These are phyloP conservation scores for Solanum boliviense DNA, from an alignment of 257 asterid species.

Conservation along the genomic window DNA sequence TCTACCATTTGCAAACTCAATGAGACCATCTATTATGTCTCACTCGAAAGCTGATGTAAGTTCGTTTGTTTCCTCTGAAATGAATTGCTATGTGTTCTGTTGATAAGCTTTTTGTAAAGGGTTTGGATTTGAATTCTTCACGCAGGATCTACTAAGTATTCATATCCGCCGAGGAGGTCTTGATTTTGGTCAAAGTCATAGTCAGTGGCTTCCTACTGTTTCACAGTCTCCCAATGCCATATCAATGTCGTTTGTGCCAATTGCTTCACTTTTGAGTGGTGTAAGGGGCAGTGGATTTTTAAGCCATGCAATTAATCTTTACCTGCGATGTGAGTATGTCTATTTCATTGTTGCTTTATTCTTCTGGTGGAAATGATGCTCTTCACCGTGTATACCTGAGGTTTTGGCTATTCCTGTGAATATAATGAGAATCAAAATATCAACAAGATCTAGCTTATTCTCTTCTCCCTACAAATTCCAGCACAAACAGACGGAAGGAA, in stretches of 20 bases:
- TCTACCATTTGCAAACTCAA: slow-evolving; percentile 46
- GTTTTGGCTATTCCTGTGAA: not conserved
- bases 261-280: slow-evolving; percentile 74
- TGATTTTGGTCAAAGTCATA: slow-evolving; percentile 72
- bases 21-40: slow-evolving; percentile 52
- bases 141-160: slow-evolving; percentile 72
- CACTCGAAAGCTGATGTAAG: slow-evolving; percentile 69
- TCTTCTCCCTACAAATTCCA: not conserved
- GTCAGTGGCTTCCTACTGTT: slow-evolving; percentile 85
- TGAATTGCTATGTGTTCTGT: not conserved
- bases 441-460: not conserved
- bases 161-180: slow-evolving; percentile 73
- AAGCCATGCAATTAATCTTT: slow-evolving; percentile 82
- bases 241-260: slow-evolving; percentile 93
- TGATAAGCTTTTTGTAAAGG: not conserved
- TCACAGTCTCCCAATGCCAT: slow-evolving; percentile 72
- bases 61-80: not conserved
- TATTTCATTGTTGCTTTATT: not conserved
- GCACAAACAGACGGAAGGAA: not conserved
- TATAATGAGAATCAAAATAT: not conserved
- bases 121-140: not conserved
- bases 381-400: not conserved
- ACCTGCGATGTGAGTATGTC: slow-evolving; percentile 72
- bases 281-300: slow-evolving; percentile 80
- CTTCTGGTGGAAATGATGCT: not conserved